These are phyloP conservation scores for Aspergillus coremiiformis DNA, from an alignment of 495 filamentous ascomycete genomes.

Conservation along the genomic window DNA sequence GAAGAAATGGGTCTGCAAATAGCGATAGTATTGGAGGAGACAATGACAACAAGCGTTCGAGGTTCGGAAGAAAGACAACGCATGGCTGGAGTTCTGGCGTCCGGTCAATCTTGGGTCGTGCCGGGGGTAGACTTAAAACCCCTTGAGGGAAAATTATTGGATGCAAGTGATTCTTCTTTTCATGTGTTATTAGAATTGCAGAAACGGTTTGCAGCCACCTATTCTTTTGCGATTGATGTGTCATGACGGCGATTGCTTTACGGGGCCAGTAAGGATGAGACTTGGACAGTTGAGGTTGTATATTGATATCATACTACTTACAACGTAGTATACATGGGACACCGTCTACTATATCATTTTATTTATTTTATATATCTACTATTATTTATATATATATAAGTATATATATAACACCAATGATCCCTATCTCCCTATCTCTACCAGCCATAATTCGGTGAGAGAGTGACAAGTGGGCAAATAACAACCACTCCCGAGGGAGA, in stretches of 20 bases:
- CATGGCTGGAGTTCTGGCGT: neutral
- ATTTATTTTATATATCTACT: neutral
- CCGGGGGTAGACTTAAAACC: neutral
- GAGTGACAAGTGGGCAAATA: neutral
- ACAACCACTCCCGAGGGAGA: neutral
- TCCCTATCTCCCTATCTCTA: neutral
- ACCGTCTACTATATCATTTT: neutral
- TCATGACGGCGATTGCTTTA: neutral
- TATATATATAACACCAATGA: too few species aligned
- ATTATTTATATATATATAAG: too few species aligned
- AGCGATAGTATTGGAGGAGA: neutral
- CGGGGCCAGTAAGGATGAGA: neutral
- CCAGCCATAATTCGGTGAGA: neutral
- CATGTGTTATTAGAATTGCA: neutral
- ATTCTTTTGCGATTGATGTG: neutral
- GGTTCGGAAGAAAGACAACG: neutral
- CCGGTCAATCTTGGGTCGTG: neutral
- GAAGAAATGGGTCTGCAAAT: conserved; percentile 54
- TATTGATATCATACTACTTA: neutral
- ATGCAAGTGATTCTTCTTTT: neutral
- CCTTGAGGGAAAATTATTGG: neutral
- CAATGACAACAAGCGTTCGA: neutral
- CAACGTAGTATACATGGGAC: neutral
- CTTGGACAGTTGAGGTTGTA: neutral
- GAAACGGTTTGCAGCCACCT: neutral